Conservation (phyloP, 1,139 yeast species). For the Lodderomyces margitis region DNA sequence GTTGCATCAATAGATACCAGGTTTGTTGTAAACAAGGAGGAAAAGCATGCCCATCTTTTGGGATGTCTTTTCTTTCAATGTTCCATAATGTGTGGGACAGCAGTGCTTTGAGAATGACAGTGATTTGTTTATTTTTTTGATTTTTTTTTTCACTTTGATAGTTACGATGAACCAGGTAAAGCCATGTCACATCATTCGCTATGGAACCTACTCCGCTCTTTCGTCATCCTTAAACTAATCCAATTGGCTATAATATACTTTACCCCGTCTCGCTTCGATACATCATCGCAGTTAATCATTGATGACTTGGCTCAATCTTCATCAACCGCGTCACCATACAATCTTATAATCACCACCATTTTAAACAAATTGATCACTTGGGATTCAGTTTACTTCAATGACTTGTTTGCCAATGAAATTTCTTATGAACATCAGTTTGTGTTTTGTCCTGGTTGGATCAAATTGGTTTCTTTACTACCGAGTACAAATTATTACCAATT, state of each 20-base stretch:
- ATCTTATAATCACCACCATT: constrained; percentile 17
- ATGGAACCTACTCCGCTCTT: constrained; percentile 19
- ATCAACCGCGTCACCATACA: constrained; percentile 40
- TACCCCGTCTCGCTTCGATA: constrained; percentile 40
- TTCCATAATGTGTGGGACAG: no score
- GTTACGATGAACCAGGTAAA: not conserved
- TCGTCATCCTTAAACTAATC: constrained; percentile 25
- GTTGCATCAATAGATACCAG: no score
- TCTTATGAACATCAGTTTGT: constrained; percentile 87
- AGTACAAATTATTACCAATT: constrained; percentile 35
- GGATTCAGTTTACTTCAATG: constrained; percentile 82
- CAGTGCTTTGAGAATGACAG: no score
- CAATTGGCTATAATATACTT: constrained; percentile 32
- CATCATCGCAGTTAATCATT: constrained; percentile 37
- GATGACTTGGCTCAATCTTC: constrained; percentile 19
- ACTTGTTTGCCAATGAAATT: constrained; percentile 50
- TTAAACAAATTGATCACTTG: constrained; percentile 63
- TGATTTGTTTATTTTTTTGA: not conserved
- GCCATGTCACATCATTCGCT: constrained; percentile 4
- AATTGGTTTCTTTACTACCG: constrained; percentile 24
- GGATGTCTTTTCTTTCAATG: no score
- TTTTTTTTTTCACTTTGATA: not conserved
- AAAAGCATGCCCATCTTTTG: no score
- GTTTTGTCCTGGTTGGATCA: constrained; percentile 78
- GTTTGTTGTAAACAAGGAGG: no score